Conservation (phyloP, 2,329 filamentous ascomycete genomes). For the Stagonosporopsis rhizophila region DNA sequence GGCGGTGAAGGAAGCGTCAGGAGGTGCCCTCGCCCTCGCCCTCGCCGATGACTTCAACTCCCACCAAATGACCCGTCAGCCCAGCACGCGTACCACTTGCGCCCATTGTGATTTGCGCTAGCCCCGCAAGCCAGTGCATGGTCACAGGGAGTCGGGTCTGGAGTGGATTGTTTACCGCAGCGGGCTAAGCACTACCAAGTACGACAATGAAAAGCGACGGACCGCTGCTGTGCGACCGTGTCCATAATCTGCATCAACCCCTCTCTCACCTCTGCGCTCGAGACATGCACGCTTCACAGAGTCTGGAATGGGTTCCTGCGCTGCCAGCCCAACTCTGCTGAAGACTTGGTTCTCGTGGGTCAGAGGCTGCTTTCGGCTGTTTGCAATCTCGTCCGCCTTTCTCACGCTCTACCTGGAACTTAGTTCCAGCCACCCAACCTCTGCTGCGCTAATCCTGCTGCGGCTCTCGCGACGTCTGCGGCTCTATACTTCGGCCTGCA, state of each 20-base stretch:
- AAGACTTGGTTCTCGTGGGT: constrained; percentile 40
- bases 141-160: constrained; percentile 19
- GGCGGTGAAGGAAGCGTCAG: constrained; percentile 7
- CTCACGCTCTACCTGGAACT: constrained; percentile 43
- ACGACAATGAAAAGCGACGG: constrained; percentile 27
- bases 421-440: constrained; percentile 37
- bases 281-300: constrained; percentile 39
- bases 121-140: constrained; percentile 30
- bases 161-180: constrained; percentile 20
- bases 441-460: constrained; percentile 44
- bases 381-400: constrained; percentile 38
- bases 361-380: constrained; percentile 29
- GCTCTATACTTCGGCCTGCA: constrained; percentile 32
- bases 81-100: constrained; percentile 8
- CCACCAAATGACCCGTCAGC: constrained; percentile 6
- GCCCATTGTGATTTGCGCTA: constrained; percentile 18
- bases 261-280: constrained; percentile 20
- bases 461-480: constrained; percentile 43
- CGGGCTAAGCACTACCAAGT: constrained; percentile 25
- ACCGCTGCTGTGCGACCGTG: constrained; percentile 19
- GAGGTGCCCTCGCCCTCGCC: background rate
- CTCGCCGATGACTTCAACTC: background rate
- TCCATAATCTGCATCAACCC: constrained; percentile 11
- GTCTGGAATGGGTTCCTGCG: constrained; percentile 44
- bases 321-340: constrained; percentile 35